phyloP scores from a whole-genome alignment of 306 rosid genomes.

The Parietaria judaica region DNA sequence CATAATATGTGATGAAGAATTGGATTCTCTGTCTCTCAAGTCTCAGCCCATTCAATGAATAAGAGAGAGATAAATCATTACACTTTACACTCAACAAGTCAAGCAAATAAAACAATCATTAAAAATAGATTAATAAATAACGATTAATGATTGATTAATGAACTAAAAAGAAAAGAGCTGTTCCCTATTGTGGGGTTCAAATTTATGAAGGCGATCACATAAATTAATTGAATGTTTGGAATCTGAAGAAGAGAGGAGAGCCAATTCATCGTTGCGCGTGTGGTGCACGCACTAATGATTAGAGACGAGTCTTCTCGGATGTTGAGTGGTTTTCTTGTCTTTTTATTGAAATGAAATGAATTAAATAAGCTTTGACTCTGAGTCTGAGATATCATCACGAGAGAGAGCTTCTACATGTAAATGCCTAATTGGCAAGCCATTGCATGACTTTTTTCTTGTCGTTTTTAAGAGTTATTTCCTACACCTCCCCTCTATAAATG shows the following conservation, averaged over 20 bases:
- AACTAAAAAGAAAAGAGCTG: not conserved
- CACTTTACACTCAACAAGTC: conserved; percentile 10
- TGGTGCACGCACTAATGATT: conserved; percentile 4
- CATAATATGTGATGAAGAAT: conserved; percentile 40
- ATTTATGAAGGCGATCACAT: conserved; percentile 6
- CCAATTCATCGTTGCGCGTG: conserved; percentile 7
- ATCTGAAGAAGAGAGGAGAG: not conserved
- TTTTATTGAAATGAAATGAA: not conserved
- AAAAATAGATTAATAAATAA: not conserved
- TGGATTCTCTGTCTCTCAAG: conserved; percentile 26
- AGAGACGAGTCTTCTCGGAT: not conserved
- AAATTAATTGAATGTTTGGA: conserved; percentile 10
- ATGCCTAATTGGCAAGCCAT: too few relatives aligned
- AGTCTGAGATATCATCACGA: too few relatives aligned
- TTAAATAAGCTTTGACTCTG: conserved; percentile 7
- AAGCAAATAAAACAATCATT: not conserved
- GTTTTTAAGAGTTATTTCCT: too few relatives aligned
- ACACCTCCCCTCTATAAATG: too few relatives aligned
- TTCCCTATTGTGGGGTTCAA: conserved; percentile 2
- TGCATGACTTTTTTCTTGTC: too few relatives aligned
- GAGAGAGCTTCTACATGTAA: too few relatives aligned
- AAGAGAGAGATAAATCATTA: conserved; percentile 21
- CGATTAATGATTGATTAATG: not conserved
- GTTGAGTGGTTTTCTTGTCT: not conserved
- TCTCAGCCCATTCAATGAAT: conserved; percentile 4